Conservation (phyloP, 2,329 filamentous ascomycete species). For the Arthrobotrys megalospora region DNA sequence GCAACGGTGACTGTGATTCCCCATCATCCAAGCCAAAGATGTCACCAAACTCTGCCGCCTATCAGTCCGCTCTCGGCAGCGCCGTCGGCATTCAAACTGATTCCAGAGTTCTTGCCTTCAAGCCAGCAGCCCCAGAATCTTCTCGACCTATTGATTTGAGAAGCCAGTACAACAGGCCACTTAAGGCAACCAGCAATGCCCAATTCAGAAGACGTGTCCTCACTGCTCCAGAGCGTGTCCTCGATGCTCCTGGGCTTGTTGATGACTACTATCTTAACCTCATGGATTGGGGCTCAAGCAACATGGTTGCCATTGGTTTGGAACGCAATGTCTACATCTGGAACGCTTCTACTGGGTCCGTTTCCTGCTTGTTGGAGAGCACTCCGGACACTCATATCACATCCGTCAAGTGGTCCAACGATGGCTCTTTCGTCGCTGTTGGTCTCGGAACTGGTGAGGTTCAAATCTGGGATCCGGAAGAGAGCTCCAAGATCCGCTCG, state of each 20-base stretch:
- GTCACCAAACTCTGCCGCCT: slow-evolving; percentile 76
- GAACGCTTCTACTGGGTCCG: slow-evolving; percentile 93
- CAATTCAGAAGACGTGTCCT: slow-evolving; percentile 92
- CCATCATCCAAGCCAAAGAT: slow-evolving; percentile 52
- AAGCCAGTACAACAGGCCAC: slow-evolving; percentile 96
- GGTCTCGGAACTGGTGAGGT: slow-evolving; percentile 96
- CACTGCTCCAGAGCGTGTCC: slow-evolving; percentile 93
- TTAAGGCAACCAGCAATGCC: slow-evolving; percentile 82
- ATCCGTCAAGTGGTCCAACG: slow-evolving; percentile 98
- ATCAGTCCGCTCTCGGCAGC: slow-evolving; percentile 89
- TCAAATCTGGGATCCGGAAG: slow-evolving; percentile 99
- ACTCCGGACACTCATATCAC: slow-evolving; percentile 93
- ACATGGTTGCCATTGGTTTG: slow-evolving; percentile 97
- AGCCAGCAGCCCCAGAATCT: slow-evolving; percentile 97
- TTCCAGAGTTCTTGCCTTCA: slow-evolving; percentile 97
- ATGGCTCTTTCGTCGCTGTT: slow-evolving; percentile 95
- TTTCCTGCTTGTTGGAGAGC: slow-evolving; percentile 90
- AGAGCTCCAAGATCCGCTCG: slow-evolving; percentile 94
- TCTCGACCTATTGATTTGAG: slow-evolving; percentile 98
- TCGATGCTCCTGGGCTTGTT: slow-evolving; percentile 94
- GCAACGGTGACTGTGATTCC: slow-evolving; percentile 77
- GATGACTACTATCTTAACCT: slow-evolving; percentile 99
- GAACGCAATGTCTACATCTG: slow-evolving; percentile 98
- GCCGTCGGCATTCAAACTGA: slow-evolving; percentile 94
- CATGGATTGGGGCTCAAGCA: slow-evolving; percentile 96